Conservation (phyloP, 352 stramenopile genomes). For the Phytopythium sindhum region DNA sequence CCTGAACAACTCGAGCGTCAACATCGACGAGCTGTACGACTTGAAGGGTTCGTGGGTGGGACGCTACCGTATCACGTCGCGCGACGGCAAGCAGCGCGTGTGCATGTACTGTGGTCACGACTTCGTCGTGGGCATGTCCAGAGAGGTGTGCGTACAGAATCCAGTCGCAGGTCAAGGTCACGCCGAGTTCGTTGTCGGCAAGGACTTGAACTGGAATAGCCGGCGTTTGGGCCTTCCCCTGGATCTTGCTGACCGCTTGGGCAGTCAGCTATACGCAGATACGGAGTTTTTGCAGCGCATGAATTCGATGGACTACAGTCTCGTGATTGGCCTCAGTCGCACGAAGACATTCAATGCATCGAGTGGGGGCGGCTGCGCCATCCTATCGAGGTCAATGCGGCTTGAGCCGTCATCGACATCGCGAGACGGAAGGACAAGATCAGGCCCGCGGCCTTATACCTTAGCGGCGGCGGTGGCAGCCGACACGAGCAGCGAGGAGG, state of each 20-base stretch:
- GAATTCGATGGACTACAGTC: constrained; percentile 97
- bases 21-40: constrained; percentile 88
- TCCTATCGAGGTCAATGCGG: constrained; percentile 20
- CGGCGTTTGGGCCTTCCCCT: constrained; percentile 65
- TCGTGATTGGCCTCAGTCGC: constrained; percentile 91
- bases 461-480: not conserved
- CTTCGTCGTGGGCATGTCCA: constrained; percentile 84
- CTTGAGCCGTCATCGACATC: constrained; percentile 10
- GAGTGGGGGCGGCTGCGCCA: constrained; percentile 22
- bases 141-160: constrained; percentile 71
- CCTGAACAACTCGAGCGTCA: constrained; percentile 79
- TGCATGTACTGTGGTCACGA: constrained; percentile 88
- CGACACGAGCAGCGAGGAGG: constrained; percentile 30
- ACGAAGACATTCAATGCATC: constrained; percentile 36
- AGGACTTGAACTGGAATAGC: constrained; percentile 87
- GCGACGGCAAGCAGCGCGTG: constrained; percentile 65
- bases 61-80: constrained; percentile 57
- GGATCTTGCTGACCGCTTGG: constrained; percentile 70
- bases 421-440: not conserved
- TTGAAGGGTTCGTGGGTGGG: constrained; percentile 90
- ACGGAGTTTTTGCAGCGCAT: constrained; percentile 92
- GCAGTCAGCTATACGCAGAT: constrained; percentile 87
- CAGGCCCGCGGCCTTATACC: not conserved
- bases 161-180: constrained; percentile 60
- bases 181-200: constrained; percentile 75